Percentiles rank a stretch among this genome's conserved stretches.
phyloP scores from a whole-genome alignment of 2,329 filamentous ascomycete genomes.

The Chalara sp. region DNA sequence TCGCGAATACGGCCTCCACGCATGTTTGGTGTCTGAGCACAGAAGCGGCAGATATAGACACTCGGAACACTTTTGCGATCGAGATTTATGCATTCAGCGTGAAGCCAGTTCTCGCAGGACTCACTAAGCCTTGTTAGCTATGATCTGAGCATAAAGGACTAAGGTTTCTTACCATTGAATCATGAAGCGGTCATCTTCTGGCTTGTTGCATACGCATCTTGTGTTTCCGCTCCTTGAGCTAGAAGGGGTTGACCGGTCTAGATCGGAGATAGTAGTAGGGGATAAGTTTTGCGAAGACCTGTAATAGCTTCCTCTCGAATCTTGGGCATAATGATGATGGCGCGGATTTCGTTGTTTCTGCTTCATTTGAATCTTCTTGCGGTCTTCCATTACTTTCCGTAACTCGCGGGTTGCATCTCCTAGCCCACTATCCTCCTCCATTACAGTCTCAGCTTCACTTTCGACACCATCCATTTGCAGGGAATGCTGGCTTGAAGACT shows the following conservation, averaged over 20 bases:
- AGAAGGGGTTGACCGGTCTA: slow-evolving; percentile 40
- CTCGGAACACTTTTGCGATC: slow-evolving; percentile 46
- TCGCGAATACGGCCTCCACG: slow-evolving; percentile 42
- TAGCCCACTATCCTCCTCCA: slow-evolving; percentile 39
- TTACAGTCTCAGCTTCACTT: slow-evolving; percentile 53
- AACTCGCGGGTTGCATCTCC: slow-evolving; percentile 56
- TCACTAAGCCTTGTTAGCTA: slow-evolving; percentile 36
- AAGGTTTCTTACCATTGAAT: slow-evolving; percentile 50
- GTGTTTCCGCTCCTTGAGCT: slow-evolving; percentile 31
- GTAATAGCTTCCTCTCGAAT: slow-evolving; percentile 15
- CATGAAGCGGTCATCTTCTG: slow-evolving; percentile 45
- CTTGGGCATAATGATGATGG: slow-evolving; percentile 16
- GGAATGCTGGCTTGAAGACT: slow-evolving; percentile 23
- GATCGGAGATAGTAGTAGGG: slow-evolving; percentile 44
- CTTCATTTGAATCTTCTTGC: slow-evolving; percentile 13
- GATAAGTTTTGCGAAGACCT: slow-evolving; percentile 35
- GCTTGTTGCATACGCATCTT: slow-evolving; percentile 47
- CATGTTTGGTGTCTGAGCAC: slow-evolving; percentile 51
- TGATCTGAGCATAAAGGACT: background rate
- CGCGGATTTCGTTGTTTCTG: slow-evolving; percentile 14
- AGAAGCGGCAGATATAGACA: slow-evolving; percentile 59
- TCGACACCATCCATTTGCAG: slow-evolving; percentile 29
- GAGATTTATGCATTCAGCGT: slow-evolving; percentile 57
- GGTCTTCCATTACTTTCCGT: slow-evolving; percentile 39
- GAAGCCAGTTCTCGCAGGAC: slow-evolving; percentile 59